Conservation (phyloP, 164 flowering plant genomes). For the Cinnamomum chago region DNA sequence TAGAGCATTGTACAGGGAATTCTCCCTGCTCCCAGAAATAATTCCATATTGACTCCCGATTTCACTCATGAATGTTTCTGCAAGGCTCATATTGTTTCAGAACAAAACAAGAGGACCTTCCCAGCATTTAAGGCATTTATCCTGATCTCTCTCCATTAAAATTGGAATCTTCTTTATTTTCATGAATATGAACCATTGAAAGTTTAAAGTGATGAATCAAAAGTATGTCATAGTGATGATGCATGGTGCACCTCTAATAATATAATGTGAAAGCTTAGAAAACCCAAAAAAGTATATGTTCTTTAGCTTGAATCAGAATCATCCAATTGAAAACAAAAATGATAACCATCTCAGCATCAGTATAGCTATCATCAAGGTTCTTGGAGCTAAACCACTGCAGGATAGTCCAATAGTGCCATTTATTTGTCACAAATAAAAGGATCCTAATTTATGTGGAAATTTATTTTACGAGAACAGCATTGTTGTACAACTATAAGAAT, state of each 20-base stretch:
- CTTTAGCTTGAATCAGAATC: not conserved
- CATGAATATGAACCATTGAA: too few species aligned
- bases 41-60: conserved; percentile 88
- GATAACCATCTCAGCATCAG: not conserved
- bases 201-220: too few species aligned
- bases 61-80: conserved; percentile 61
- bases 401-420: not conserved
- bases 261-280: not conserved
- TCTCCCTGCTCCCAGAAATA: conserved; percentile 71
- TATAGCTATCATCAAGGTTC: not conserved
- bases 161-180: not conserved
- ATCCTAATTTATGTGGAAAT: not conserved
- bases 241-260: not conserved
- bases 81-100: conserved; percentile 11
- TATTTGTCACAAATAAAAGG: not conserved
- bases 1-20: conserved; percentile 84
- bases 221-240: too few species aligned
- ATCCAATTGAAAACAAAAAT: not conserved
- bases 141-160: not conserved
- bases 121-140: not conserved
- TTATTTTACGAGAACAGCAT: not conserved
- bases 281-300: not conserved
- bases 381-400: not conserved
- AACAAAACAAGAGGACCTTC: not conserved
- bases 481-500: not conserved